Evolutionary conservation across 352 stramenopile species (phyloP).

Genomic region (Globisporangium canariense): DNA sequence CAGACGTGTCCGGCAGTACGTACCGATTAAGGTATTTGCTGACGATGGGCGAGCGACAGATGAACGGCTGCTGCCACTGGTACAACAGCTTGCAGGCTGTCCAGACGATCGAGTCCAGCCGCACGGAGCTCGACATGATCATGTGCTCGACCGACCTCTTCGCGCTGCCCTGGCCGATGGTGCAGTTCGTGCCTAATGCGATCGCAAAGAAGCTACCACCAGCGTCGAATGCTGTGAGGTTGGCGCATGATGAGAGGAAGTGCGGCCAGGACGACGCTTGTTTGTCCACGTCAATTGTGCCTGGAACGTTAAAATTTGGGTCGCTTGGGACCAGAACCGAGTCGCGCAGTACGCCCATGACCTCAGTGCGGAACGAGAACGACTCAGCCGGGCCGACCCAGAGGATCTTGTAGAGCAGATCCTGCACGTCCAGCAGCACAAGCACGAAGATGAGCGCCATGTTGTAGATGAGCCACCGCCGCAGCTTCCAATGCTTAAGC

Average conservation of each 20-base stretch:
- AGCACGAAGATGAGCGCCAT: constrained; percentile 5
- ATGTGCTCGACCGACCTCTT: constrained; percentile 12
- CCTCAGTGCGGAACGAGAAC: constrained; percentile 21
- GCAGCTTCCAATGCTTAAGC: constrained; percentile 11
- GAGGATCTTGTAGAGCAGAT: constrained; percentile 27
- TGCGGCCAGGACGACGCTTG: constrained; percentile 21
- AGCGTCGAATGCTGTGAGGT: constrained; percentile 17
- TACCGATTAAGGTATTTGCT: constrained; percentile 22
- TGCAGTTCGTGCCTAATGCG: constrained; percentile 18
- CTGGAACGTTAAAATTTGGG: neutral
- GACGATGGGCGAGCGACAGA: constrained; percentile 25
- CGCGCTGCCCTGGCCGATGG: constrained; percentile 6
- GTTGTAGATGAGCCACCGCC: constrained; percentile 11
- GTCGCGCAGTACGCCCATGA: constrained; percentile 14
- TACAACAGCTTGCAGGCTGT: constrained; percentile 22
- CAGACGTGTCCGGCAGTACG: constrained; percentile 4
- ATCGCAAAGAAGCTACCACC: constrained; percentile 24
- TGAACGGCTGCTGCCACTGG: constrained; percentile 20
- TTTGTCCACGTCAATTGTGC: neutral
- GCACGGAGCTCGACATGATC: constrained; percentile 20
- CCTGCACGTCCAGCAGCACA: constrained; percentile 21
- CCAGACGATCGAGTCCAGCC: constrained; percentile 28
- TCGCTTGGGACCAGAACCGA: constrained; percentile 7
- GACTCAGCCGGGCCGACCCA: constrained; percentile 26
- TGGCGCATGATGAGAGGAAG: constrained; percentile 19